Evolutionary conservation across 2,329 filamentous ascomycete genomes (phyloP).

Genomic region (Verticillium dahliae): DNA sequence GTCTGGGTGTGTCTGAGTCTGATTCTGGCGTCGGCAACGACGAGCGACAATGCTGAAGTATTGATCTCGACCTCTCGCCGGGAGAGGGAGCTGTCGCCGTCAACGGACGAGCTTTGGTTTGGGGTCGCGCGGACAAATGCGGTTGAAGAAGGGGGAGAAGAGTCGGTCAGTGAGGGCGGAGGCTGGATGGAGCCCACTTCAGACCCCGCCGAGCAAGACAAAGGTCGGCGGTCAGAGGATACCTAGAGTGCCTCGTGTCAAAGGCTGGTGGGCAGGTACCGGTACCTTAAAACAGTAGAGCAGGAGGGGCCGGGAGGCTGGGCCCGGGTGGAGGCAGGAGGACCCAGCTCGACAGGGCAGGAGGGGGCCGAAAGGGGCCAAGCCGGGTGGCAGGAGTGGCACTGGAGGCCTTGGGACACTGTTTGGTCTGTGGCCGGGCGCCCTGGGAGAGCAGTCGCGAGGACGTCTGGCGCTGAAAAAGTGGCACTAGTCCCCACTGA

Average conservation of each 20-base stretch:
- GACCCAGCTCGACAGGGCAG: background rate
- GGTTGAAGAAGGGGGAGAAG: background rate
- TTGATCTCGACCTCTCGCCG: conserved; percentile 3
- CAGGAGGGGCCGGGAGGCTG: background rate
- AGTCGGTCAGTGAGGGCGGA: background rate
- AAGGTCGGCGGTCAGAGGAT: background rate
- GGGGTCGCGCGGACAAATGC: background rate
- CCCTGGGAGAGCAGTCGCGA: too few relatives aligned
- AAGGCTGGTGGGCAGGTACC: too few relatives aligned
- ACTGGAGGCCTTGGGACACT: background rate
- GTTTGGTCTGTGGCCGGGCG: too few relatives aligned
- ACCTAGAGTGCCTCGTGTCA: too few relatives aligned
- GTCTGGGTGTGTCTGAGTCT: too few relatives aligned
- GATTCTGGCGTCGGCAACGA: conserved; percentile 16
- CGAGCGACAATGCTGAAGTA: background rate
- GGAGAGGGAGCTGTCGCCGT: conserved; percentile 2
- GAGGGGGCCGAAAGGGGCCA: background rate
- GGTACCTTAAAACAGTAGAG: too few relatives aligned
- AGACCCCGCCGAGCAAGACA: background rate
- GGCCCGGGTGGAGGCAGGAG: background rate
- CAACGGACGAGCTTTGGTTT: background rate
- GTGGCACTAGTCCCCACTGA: background rate
- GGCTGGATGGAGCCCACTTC: background rate
- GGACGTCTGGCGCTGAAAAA: background rate
- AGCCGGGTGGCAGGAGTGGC: background rate